Evolutionary conservation across 2,329 filamentous ascomycete species (phyloP).

Genomic region (Fusarium tanahbumbuense): DNA sequence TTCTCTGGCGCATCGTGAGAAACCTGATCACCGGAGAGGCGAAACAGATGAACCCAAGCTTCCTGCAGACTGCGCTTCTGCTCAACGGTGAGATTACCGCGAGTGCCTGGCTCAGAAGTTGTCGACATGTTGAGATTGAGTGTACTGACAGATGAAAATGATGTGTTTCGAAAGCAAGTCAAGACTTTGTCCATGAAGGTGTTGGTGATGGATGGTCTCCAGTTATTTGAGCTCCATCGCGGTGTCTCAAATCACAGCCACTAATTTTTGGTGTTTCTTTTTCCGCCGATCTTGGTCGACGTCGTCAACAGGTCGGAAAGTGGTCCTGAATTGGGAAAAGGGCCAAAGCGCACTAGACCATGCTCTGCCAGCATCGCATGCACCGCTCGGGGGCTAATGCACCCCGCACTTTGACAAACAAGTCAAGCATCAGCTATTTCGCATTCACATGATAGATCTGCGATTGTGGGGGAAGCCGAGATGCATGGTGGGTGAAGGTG

Average conservation of each 20-base stretch:
- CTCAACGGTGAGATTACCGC: conserved; percentile 34
- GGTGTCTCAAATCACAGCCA: background rate
- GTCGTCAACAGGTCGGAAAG: conserved; percentile 30
- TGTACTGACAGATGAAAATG: conserved; percentile 16
- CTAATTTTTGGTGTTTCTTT: background rate
- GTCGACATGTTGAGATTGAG: conserved; percentile 26
- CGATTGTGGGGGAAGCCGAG: conserved; percentile 4
- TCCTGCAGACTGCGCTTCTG: conserved; percentile 30
- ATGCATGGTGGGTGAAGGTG: background rate
- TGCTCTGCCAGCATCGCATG: background rate
- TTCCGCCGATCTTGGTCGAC: background rate
- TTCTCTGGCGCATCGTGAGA: background rate
- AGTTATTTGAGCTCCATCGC: conserved; percentile 9
- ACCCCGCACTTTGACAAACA: conserved; percentile 26
- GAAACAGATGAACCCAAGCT: conserved; percentile 37
- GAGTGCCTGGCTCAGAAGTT: conserved; percentile 25
- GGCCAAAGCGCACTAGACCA: background rate
- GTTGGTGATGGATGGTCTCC: background rate
- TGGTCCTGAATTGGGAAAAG: conserved; percentile 29
- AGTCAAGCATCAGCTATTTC: background rate
- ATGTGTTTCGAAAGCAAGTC: background rate
- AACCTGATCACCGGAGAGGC: conserved; percentile 22
- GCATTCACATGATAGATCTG: conserved; percentile 9
- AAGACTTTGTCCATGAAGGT: conserved; percentile 4
- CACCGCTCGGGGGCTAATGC: conserved; percentile 18